A percentile compares a stretch with the other conserved stretches of the same genome.
Conservation (phyloP, 2,329 filamentous ascomycete genomes). For the Arachnopeziza araneosa region DNA sequence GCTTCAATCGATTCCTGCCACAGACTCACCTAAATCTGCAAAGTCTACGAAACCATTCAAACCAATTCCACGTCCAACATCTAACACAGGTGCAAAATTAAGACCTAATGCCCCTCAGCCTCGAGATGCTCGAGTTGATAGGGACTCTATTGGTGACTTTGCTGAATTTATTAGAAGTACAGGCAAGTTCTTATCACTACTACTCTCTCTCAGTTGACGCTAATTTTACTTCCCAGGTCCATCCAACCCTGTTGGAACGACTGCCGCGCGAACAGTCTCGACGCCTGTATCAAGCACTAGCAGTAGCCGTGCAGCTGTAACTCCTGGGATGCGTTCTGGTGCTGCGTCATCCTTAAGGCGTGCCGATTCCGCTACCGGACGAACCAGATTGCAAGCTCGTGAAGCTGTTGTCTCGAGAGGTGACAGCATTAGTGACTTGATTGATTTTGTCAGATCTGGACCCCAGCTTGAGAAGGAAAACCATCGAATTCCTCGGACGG, state of each 20-base stretch:
- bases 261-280: background rate
- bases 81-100: conserved; percentile 18
- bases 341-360: conserved; percentile 19
- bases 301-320: background rate
- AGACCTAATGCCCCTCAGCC: conserved; percentile 37
- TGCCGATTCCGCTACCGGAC: conserved; percentile 34
- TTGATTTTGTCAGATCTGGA: conserved; percentile 90
- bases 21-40: conserved; percentile 11
- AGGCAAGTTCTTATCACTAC: background rate
- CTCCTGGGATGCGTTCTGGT: background rate
- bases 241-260: background rate
- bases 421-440: conserved; percentile 76
- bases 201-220: background rate
- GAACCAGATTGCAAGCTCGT: conserved; percentile 62
- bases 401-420: conserved; percentile 58
- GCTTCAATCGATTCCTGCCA: conserved; percentile 18
- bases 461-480: conserved; percentile 50
- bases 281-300: background rate
- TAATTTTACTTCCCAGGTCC: background rate
- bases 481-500: conserved; percentile 72
- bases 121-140: conserved; percentile 66
- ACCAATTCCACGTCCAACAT: conserved; percentile 8
- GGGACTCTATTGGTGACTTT: conserved; percentile 74
- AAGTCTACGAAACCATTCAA: conserved; percentile 11
- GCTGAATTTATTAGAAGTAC: conserved; percentile 86